Base-by-base conservation (phyloP, 371 early-diverging fungal species). In the Mucor racemosus region DNA sequence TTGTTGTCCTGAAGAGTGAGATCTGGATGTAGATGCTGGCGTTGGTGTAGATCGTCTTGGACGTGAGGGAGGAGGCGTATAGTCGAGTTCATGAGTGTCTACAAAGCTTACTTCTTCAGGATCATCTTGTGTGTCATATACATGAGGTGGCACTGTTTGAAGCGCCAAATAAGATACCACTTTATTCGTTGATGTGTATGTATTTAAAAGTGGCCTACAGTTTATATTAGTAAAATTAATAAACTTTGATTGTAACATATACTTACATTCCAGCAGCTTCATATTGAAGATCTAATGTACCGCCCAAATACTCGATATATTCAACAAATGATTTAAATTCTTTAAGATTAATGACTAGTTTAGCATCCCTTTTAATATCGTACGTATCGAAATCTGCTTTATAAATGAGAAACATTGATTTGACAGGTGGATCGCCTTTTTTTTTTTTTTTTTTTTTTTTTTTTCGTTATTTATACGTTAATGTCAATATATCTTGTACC, bases 241-340 rank as follows among this genome's bases (percentile, higher is more conserved):
- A 48, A 17, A 4, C 10, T 1, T 9, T 21, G n/a, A 17, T 8
- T 46, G n/a, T 5, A 48, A 46, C 4, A 19, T 19, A 1, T 0
- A 59, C 50, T 63, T 65, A 69, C 69, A 54, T 57, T 44, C 69
- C 69, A 48, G 65, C 44, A 11, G 33, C 46, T 33, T 69, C 65
- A 41, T 61, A 69, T 15, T 46, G 34, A 17, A 64, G 60, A 41
- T 46, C 10, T 5, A 69, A 5, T 1, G 61, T 46, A 38, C 35
- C 60, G 8, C 62, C 55, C 35, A 66, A 46, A 55, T 36, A 50
- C 14, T 71, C 60, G 21, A 66, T 59, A 4, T 35, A 31, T n/a
- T 65, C 66, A 19, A 66, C 44, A 39, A 66, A 38, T 8, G 66
- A 61, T 33, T 63, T 66, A 33, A 71, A 71, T 31, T 71, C 71